Evolutionary conservation across 768 basidiomycete genomes (phyloP).

Genomic region (Multifurca ochricompacta): DNA sequence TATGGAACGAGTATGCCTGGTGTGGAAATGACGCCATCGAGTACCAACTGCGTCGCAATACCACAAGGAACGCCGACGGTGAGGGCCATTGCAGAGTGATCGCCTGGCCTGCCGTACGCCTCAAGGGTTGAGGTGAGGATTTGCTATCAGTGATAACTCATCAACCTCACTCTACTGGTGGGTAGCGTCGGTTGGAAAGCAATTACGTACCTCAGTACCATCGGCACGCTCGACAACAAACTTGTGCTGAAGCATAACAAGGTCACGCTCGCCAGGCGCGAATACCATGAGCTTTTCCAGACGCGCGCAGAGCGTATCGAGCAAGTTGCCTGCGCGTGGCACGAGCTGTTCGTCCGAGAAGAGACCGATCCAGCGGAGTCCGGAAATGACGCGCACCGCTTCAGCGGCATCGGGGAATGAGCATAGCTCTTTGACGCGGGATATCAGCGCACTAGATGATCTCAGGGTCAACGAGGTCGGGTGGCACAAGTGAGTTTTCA

Average conservation of each 20-base stretch:
- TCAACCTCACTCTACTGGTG: not conserved
- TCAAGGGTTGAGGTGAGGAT: conserved; percentile 88
- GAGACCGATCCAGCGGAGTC: conserved; percentile 88
- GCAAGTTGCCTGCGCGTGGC: conserved; percentile 64
- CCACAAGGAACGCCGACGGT: conserved; percentile 93
- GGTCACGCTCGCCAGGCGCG: conserved; percentile 82
- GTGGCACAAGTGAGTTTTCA: not conserved
- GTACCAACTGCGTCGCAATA: conserved; percentile 83
- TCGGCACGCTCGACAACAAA: conserved; percentile 88
- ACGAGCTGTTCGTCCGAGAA: conserved; percentile 64
- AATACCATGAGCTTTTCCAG: conserved; percentile 93
- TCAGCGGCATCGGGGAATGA: conserved; percentile 68
- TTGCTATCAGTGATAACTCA: conserved; percentile 38
- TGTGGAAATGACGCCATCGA: conserved; percentile 74
- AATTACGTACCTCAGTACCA: conserved; percentile 50
- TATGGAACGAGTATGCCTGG: conserved; percentile 87
- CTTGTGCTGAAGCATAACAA: conserved; percentile 98
- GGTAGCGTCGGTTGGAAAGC: not conserved
- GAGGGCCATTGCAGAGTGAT: conserved; percentile 85
- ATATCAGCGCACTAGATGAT: conserved; percentile 54
- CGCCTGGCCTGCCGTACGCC: conserved; percentile 71
- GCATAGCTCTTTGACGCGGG: conserved; percentile 60
- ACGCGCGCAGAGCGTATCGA: conserved; percentile 88
- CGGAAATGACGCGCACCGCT: conserved; percentile 72
- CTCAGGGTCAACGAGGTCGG: not conserved